Percentiles rank a stretch among this genome's conserved stretches.
phyloP scores from a whole-genome alignment of 2,329 filamentous ascomycete species.

The Gaeumannomyces tritici region DNA sequence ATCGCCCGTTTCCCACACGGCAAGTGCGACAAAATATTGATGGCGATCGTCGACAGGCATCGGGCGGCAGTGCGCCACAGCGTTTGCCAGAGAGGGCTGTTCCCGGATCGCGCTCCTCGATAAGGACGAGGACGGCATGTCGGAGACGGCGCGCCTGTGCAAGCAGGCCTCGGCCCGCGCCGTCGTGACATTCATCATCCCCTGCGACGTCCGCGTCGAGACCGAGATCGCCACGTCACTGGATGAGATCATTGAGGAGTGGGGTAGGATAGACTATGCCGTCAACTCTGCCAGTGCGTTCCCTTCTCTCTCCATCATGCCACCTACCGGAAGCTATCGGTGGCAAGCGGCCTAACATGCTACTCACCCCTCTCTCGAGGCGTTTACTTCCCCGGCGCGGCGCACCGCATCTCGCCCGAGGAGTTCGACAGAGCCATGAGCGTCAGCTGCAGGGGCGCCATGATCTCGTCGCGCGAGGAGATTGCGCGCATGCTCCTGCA shows the following conservation, averaged over 20 bases:
- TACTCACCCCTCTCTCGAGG: no score
- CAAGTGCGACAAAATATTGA: not conserved
- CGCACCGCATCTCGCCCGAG: slow-evolving; percentile 20
- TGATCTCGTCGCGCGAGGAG: slow-evolving; percentile 32
- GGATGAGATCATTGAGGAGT: slow-evolving; percentile 19
- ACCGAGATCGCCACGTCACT: slow-evolving; percentile 23
- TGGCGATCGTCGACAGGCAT: slow-evolving; percentile 25
- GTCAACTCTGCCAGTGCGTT: slow-evolving; percentile 27
- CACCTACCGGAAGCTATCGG: no score
- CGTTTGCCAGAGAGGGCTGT: slow-evolving; percentile 34
- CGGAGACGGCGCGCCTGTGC: slow-evolving; percentile 20
- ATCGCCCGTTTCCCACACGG: no score
- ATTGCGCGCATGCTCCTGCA: slow-evolving; percentile 32
- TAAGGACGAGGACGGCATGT: slow-evolving; percentile 19
- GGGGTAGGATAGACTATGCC: slow-evolving; percentile 33
- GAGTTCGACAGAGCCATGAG: slow-evolving; percentile 32
- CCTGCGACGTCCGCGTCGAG: slow-evolving; percentile 25
- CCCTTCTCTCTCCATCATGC: not conserved
- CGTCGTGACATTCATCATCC: slow-evolving; percentile 12
- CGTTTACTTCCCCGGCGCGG: slow-evolving; percentile 25
- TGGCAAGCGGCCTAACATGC: no score
- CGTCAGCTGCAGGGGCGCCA: slow-evolving; percentile 33
- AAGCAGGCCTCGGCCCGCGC: not conserved
- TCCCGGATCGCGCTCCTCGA: slow-evolving; percentile 30
- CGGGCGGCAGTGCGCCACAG: slow-evolving; percentile 28